Evolutionary conservation across 345 rosid genomes (phyloP).

Genomic region (Lumnitzera littorea): DNA sequence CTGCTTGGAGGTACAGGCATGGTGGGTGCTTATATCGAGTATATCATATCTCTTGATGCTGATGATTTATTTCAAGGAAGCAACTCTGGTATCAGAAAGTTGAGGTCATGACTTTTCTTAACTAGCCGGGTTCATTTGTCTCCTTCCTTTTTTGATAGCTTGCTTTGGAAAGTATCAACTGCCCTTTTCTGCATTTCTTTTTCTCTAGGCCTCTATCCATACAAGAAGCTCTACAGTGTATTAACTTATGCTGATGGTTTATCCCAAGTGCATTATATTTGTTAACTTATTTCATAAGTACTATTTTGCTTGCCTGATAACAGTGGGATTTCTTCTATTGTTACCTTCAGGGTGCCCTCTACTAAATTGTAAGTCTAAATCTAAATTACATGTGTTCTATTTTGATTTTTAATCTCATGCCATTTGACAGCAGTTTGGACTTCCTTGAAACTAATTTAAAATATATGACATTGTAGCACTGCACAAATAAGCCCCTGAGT

Average conservation of each 20-base stretch:
- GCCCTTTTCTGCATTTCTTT: too few species aligned
- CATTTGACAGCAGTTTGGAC: conserved; percentile 55
- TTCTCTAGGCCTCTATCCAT: too few species aligned
- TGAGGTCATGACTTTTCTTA: conserved; percentile 43
- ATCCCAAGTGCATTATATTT: too few species aligned
- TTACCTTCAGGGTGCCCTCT: too few species aligned
- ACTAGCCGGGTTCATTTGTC: neutral
- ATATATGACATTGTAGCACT: conserved; percentile 85
- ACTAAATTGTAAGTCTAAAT: too few species aligned
- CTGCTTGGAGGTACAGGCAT: conserved; percentile 72
- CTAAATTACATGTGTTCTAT: too few species aligned
- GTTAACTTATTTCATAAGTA: too few species aligned
- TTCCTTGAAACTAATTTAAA: conserved; percentile 91
- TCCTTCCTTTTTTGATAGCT: neutral
- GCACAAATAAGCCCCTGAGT: conserved; percentile 82
- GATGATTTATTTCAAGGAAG: conserved; percentile 91
- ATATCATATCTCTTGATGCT: conserved; percentile 77
- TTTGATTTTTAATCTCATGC: too few species aligned
- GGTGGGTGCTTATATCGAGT: conserved; percentile 80
- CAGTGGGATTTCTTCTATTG: too few species aligned
- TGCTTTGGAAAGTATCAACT: neutral
- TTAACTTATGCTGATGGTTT: too few species aligned
- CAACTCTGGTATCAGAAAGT: conserved; percentile 82
- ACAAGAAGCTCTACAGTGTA: too few species aligned
- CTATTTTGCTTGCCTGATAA: too few species aligned